Evolutionary conservation across 768 basidiomycete genomes (phyloP), one percentile per base, ranked within the genome.

Genomic region (Coprinopsis cinerea): DNA sequence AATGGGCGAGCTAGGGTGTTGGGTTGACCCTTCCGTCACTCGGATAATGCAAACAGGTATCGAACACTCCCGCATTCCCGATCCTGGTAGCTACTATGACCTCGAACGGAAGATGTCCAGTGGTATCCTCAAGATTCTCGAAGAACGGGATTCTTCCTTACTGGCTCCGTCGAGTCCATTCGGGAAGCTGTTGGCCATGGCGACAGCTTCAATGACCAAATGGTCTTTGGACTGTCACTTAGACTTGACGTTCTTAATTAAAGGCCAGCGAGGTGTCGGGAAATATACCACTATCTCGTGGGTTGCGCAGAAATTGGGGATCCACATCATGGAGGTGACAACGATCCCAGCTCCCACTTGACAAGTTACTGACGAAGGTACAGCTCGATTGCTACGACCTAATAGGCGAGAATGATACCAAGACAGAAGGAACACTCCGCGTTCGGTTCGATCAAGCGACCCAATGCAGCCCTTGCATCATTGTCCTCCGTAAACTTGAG

Each of bases 361-460:
- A 11, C 39, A 23, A 10, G 20, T 44, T 41, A 47, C 27, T 45
- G 39, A 32, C 44, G 32, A 37, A 36, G 25, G 34, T 42, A 44
- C 53, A 97, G 93, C 73, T 95, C 39, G 83, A 96, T 54, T 94
- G 92, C 61, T 97, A 82, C 61, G 81, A 90, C 47, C 58, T 93
- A 4, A 58, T 93, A 5, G 87, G 85, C 2, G 94, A 98, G 43
- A 85, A 76, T 36, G 81, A 85, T 37, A 68, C 71, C 1, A 85
- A 85, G 56, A 89, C 89, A 0, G 86, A 90, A 59, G 88, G 78
- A 1, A 76, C 74, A 1, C 68, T 98, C 0, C 75, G 76, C 27
- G 82, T 83, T 3, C 77, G 81, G 13, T 80, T 96, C 54, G 90
- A 91, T 46, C 79, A 83, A 64, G 92, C 91, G 1, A 69, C 75